Base-by-base conservation (phyloP, 257 asterid genomes). In the Capsicum pubescens region DNA sequence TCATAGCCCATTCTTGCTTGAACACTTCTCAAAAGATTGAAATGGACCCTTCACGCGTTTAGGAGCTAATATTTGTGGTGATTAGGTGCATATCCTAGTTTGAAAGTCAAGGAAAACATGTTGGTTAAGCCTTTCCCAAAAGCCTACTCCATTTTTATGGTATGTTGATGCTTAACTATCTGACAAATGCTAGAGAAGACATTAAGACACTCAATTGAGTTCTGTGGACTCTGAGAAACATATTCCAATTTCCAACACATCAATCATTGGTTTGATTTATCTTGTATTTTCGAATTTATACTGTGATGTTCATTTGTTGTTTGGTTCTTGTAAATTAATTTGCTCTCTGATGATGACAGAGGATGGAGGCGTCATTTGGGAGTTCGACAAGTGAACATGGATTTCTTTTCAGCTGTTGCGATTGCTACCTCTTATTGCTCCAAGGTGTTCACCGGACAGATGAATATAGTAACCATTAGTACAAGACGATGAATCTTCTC, bases 301-400 rank as follows among this genome's bases (percentile, higher is more conserved):
- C 50, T 52, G 44, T 9, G 14, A 54, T 54, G 9, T 54, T 54
- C 64, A 66, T 66, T 13, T 66, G 19, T 66, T 66, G 48, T 36
- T 54, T 77, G 35, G 19, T 35, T 32, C 63, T 77, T 74, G 2
- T 54, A 14, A 77, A 35, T 26, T 77, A 36, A 15, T 32, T 77
- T 52, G 8, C 52, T 55, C 56, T 36, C 80, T 52, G 9, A 52
- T 52, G 9, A 52, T 88, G 87, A 84, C 91, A 92, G 94, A 94
- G 88, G 97, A 93, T 85, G 94, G 92, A 87, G 97, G 94, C 63
- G 91, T 93, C 61, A 91, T 95, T 79, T 95, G 97, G 97, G 98
- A 95, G 86, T 92, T 93, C 7, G 94, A 89, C 90, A 92, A 93
- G 67, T 90, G 83, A 90, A 60, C 6, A 8, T 52, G 46, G 19